Evolutionary conservation across 2,329 filamentous ascomycete genomes (phyloP).

Genomic region (Pyrenochaeta sp.): DNA sequence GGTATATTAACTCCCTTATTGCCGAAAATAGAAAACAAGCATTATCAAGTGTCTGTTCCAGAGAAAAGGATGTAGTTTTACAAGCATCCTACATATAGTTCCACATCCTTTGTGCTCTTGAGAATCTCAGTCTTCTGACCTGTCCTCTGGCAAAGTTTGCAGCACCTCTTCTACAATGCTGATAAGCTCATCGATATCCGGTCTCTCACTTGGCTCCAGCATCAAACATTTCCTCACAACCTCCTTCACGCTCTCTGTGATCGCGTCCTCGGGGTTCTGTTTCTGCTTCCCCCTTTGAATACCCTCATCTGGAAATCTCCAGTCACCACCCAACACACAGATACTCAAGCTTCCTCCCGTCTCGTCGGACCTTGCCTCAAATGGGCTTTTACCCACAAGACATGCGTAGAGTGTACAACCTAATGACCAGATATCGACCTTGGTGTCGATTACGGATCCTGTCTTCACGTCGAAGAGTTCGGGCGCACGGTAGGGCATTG

Average conservation of each 20-base stretch:
- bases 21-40: no score
- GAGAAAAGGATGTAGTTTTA: neutral
- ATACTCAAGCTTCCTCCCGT: conserved; percentile 93
- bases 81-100: neutral
- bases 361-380: conserved; percentile 94
- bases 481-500: conserved; percentile 97
- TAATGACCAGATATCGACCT: conserved; percentile 97
- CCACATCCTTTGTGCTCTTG: neutral
- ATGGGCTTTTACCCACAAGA: conserved; percentile 94
- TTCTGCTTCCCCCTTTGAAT: conserved; percentile 64
- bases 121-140: conserved; percentile 19
- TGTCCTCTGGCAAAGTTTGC: conserved; percentile 71
- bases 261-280: conserved; percentile 57
- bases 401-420: conserved; percentile 98
- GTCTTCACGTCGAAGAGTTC: conserved; percentile 99
- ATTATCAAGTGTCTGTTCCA: no score
- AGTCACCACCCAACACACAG: conserved; percentile 92
- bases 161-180: conserved; percentile 78
- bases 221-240: conserved; percentile 86
- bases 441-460: conserved; percentile 88
- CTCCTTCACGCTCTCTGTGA: conserved; percentile 85
- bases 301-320: conserved; percentile 93
- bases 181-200: conserved; percentile 86
- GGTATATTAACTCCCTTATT: no score
- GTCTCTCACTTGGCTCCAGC: conserved; percentile 87